Conservation (phyloP, 1,139 yeast genomes). For the Geotrichum citri-aurantii region DNA sequence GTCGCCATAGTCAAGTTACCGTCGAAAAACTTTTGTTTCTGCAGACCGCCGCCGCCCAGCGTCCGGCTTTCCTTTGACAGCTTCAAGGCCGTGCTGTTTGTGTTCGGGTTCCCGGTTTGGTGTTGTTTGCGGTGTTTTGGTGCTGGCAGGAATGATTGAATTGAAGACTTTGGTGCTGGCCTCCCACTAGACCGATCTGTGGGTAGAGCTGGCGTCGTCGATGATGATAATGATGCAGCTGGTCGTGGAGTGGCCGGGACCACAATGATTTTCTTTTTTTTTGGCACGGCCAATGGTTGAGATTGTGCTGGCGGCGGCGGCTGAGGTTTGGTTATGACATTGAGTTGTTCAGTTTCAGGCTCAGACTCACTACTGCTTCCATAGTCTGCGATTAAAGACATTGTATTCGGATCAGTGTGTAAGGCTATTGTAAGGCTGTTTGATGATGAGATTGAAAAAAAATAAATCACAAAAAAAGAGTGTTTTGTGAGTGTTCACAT, state of each 20-base stretch:
- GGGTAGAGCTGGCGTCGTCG: neutral
- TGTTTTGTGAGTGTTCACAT: too few relatives aligned
- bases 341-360: neutral
- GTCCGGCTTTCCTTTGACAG: slow-evolving; percentile 20
- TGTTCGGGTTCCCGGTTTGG: neutral
- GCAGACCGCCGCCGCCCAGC: slow-evolving; percentile 26
- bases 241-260: slow-evolving; percentile 2
- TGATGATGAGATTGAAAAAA: neutral
- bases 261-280: slow-evolving; percentile 16
- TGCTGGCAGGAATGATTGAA: slow-evolving; percentile 19
- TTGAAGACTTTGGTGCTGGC: slow-evolving; percentile 13
- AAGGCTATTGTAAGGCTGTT: neutral
- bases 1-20: slow-evolving; percentile 23
- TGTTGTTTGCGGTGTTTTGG: slow-evolving; percentile 21
- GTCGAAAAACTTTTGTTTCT: slow-evolving; percentile 24
- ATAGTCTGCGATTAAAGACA: slow-evolving; percentile 25
- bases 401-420: neutral
- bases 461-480: neutral
- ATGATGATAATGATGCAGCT: neutral
- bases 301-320: neutral
- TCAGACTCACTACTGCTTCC: slow-evolving; percentile 20
- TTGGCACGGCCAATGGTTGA: neutral
- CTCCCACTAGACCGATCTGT: slow-evolving; percentile 1
- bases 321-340: neutral
- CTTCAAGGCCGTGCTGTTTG: neutral